Conservation (phyloP, 192 early-diverging fungal genomes). For the Borealophlyctis nickersoniae region DNA sequence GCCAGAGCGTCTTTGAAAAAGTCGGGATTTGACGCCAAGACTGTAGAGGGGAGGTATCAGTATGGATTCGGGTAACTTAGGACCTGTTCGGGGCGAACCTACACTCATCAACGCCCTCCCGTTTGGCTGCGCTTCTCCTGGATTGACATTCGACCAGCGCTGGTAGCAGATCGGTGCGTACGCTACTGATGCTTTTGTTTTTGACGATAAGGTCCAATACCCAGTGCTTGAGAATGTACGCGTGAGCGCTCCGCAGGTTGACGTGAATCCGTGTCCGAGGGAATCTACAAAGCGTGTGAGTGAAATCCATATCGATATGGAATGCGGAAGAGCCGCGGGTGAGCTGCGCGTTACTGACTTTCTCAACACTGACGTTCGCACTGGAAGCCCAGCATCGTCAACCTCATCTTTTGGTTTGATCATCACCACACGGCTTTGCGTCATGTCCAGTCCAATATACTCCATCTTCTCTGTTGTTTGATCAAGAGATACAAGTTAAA, state of each 20-base stretch:
- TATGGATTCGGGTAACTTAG: background rate
- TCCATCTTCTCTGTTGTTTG: too few species aligned
- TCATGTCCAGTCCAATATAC: slow-evolving; percentile 48
- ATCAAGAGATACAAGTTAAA: too few species aligned
- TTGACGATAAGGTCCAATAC: slow-evolving; percentile 75
- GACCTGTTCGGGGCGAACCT: slow-evolving; percentile 6
- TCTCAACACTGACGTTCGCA: slow-evolving; percentile 60
- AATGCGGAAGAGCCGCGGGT: too few species aligned
- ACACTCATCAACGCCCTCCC: slow-evolving; percentile 66
- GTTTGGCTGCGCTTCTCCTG: slow-evolving; percentile 63
- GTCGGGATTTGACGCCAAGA: slow-evolving; percentile 17
- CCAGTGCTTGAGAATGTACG: slow-evolving; percentile 94
- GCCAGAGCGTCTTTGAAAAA: slow-evolving; percentile 23
- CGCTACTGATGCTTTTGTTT: slow-evolving; percentile 63
- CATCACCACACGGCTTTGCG: slow-evolving; percentile 39
- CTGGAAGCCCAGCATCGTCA: slow-evolving; percentile 55
- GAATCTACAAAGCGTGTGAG: slow-evolving; percentile 50
- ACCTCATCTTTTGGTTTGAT: slow-evolving; percentile 38
- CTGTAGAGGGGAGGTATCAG: slow-evolving; percentile 12
- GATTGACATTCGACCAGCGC: slow-evolving; percentile 83
- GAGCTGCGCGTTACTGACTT: too few species aligned
- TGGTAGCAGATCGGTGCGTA: slow-evolving; percentile 83
- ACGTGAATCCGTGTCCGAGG: slow-evolving; percentile 75
- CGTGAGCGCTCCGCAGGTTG: slow-evolving; percentile 82
- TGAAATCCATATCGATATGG: too few species aligned